Evolutionary conservation across 805 yeast species (phyloP).

Genomic region (Candida insectalens): DNA sequence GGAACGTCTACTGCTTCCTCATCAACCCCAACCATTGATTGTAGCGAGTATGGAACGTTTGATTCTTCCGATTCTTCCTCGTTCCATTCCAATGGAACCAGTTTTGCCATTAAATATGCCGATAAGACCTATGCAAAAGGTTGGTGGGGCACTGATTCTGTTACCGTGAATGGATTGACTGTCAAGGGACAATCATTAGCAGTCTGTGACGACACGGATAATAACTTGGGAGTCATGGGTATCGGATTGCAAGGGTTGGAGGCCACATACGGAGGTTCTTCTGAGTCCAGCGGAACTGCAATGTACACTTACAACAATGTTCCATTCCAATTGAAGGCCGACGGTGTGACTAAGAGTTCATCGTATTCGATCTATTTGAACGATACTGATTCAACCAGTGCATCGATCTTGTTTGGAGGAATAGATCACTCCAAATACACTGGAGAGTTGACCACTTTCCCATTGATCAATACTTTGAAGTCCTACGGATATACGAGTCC

Average conservation of each 20-base stretch:
- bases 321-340: constrained; percentile 48
- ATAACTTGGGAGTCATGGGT: constrained; percentile 64
- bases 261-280: constrained; percentile 35
- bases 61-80: constrained; percentile 29
- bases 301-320: constrained; percentile 50
- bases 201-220: constrained; percentile 55
- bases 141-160: constrained; percentile 53
- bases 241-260: constrained; percentile 67
- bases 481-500: constrained; percentile 26
- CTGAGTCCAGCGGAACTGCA: constrained; percentile 3
- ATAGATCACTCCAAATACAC: constrained; percentile 53
- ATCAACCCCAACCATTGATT: constrained; percentile 18
- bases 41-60: constrained; percentile 40
- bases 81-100: constrained; percentile 30
- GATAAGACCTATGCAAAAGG: constrained; percentile 41
- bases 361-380: constrained; percentile 59
- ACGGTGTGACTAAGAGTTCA: constrained; percentile 45
- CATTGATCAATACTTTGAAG: constrained; percentile 35
- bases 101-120: constrained; percentile 36
- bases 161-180: constrained; percentile 39
- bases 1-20: background rate
- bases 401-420: constrained; percentile 65
- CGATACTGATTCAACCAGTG: constrained; percentile 29
- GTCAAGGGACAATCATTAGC: constrained; percentile 57
- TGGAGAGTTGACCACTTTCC: constrained; percentile 41